Evolutionary conservation across 2,329 filamentous ascomycete genomes (phyloP), one percentile per base, ranked within the genome.

Genomic region (Aspergillus sp.): DNA sequence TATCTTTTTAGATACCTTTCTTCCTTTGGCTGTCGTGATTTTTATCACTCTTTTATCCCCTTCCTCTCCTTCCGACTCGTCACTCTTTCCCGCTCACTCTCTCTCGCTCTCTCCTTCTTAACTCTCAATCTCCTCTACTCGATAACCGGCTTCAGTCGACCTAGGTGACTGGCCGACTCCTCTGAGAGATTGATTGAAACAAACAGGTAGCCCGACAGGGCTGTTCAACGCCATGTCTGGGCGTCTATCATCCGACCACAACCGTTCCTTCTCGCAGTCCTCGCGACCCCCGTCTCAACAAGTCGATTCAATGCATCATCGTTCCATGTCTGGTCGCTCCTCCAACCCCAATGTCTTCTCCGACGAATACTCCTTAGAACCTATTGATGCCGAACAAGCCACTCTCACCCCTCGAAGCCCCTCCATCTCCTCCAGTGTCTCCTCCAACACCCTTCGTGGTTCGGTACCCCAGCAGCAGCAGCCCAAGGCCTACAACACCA

Each of bases 331-430:
- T 58, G 64, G 65, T 71, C 71, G 67, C 63, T 72, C 67, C 36
- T 72, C 74, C 45, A 77, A 79, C 63, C 74, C 76, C 50, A 77
- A 82, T 67, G 74, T 82, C 39, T 82, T 82, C 68, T 80, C 80
- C 61, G 80, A 82, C 65, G 79, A 81, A 45, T 80, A 78, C 66
- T 79, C 79, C 8, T 66, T 81, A 65, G 78, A 81, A 63, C 71
- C 75, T 12, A 69, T 79, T 52, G 72, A 79, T 59, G 59, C 70
- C 57, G 70, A 73, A 65, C 69, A 69, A 56, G 67, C 73, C 54
- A 70, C 72, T 51, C 68, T 70, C 38, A 70, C 69, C 36, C 69
- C 67, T 54, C 64, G 69, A 62, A 74, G 68, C 52, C 67, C 70
- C 15, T 72, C 70, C 17, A 54, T 69, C 19, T 70, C 70, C 25